phyloP scores from a whole-genome alignment of 108 stramenopile genomes.

The Mediolabrus comicus region DNA sequence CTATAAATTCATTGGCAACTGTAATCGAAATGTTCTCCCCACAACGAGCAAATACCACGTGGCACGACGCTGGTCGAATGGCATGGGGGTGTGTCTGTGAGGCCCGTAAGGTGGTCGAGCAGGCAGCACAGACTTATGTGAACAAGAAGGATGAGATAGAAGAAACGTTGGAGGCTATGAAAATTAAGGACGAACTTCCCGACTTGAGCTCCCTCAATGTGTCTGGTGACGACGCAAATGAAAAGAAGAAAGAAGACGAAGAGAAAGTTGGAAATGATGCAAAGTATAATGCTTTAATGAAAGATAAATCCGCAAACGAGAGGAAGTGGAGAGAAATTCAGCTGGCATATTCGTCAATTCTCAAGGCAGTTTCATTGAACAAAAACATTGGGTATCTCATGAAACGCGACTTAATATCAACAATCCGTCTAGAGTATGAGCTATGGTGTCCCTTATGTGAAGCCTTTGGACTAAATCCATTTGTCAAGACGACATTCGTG shows the following conservation, averaged over 20 bases:
- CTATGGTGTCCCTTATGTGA: slow-evolving; percentile 86
- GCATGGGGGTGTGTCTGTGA: slow-evolving; percentile 88
- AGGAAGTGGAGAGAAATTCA: slow-evolving; percentile 88
- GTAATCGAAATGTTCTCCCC: slow-evolving; percentile 59
- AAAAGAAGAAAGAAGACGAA: slow-evolving; percentile 18
- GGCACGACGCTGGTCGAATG: slow-evolving; percentile 76
- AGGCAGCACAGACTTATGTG: slow-evolving; percentile 49
- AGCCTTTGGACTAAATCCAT: slow-evolving; percentile 67
- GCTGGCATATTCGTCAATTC: slow-evolving; percentile 58
- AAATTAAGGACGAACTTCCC: slow-evolving; percentile 12
- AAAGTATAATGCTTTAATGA: slow-evolving; percentile 16
- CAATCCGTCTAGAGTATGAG: slow-evolving; percentile 72
- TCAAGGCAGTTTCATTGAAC: slow-evolving; percentile 56
- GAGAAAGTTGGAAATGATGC: slow-evolving; percentile 15
- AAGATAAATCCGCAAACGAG: slow-evolving; percentile 61
- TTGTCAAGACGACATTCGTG: slow-evolving; percentile 7
- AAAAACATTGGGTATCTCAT: slow-evolving; percentile 52
- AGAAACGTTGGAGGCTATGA: slow-evolving; percentile 51
- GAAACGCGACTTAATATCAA: slow-evolving; percentile 64
- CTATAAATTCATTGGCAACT: slow-evolving; percentile 67
- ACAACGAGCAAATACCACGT: slow-evolving; percentile 1
- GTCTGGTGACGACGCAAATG: slow-evolving; percentile 25
- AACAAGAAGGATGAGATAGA: slow-evolving; percentile 65
- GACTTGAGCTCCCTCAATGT: slow-evolving; percentile 4
- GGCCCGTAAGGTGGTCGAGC: slow-evolving; percentile 76